Conservation (phyloP, 257 asterid genomes). For the Nyctanthes arbortristis region DNA sequence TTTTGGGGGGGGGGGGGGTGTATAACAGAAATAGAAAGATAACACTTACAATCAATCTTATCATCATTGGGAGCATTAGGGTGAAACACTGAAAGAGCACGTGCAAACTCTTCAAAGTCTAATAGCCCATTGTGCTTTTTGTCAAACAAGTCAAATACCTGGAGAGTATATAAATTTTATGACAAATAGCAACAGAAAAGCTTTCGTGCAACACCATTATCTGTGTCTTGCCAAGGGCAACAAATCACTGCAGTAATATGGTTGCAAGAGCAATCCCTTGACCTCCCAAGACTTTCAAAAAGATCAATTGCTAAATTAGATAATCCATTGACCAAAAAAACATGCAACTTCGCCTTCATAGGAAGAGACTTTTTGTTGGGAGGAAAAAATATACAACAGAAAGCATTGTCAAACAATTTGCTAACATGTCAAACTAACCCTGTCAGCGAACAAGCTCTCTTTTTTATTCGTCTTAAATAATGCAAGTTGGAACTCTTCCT, state of each 20-base stretch:
- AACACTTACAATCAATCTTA: constrained; percentile 71
- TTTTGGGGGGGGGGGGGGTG: too few relatives aligned
- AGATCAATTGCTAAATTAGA: neutral
- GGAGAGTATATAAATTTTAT: constrained; percentile 5
- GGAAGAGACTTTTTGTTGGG: constrained; percentile 6
- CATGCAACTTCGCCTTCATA: neutral
- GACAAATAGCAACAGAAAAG: constrained; percentile 1
- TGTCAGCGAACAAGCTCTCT: constrained; percentile 85
- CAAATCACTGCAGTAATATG: neutral
- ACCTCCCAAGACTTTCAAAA: neutral
- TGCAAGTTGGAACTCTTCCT: constrained; percentile 95
- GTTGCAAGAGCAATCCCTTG: neutral
- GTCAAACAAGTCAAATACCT: constrained; percentile 87
- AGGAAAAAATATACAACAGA: neutral
- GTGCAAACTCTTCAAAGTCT: constrained; percentile 87
- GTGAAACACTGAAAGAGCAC: constrained; percentile 87
- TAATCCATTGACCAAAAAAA: constrained; percentile 17
- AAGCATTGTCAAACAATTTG: constrained; percentile 30
- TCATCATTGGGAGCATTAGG: constrained; percentile 80
- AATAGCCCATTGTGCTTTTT: constrained; percentile 73
- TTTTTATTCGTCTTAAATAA: constrained; percentile 70
- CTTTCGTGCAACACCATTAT: neutral
- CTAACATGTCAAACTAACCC: constrained; percentile 64
- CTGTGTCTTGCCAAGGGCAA: neutral
- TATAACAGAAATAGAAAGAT: constrained; percentile 9